Evolutionary conservation across 129 eudicot genomes (phyloP).

Genomic region (Oenanthe sinensis): DNA sequence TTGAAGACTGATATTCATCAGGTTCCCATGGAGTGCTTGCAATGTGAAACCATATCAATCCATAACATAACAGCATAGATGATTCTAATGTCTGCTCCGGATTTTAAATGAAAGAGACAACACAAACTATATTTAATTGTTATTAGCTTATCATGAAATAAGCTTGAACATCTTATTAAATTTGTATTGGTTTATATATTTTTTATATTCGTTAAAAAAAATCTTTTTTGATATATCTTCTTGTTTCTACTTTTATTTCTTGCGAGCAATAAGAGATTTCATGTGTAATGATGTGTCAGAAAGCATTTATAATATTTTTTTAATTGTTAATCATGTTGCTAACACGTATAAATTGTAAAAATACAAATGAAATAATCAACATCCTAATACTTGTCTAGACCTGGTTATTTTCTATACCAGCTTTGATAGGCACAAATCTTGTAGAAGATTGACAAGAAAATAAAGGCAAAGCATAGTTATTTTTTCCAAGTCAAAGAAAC

Average conservation of each 20-base stretch:
- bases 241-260: not conserved
- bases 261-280: not conserved
- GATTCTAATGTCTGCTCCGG: too few relatives aligned
- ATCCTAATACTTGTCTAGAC: not conserved
- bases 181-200: not conserved
- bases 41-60: too few relatives aligned
- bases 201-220: not conserved
- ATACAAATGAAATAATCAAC: not conserved
- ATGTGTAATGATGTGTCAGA: too few relatives aligned
- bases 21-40: too few relatives aligned
- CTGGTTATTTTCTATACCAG: not conserved
- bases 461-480: not conserved
- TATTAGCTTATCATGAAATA: too few relatives aligned
- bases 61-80: too few relatives aligned
- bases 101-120: too few relatives aligned
- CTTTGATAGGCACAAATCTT: not conserved
- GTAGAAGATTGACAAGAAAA: not conserved
- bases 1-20: too few relatives aligned
- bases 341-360: not conserved
- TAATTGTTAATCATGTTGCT: not conserved
- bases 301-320: not conserved
- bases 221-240: not conserved
- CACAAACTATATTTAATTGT: too few relatives aligned
- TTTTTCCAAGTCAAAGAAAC: not conserved
- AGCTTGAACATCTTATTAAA: not conserved